These are phyloP conservation scores for Hirschioporus abietinus DNA, from an alignment of 768 basidiomycete genomes.

Conservation along the genomic window DNA sequence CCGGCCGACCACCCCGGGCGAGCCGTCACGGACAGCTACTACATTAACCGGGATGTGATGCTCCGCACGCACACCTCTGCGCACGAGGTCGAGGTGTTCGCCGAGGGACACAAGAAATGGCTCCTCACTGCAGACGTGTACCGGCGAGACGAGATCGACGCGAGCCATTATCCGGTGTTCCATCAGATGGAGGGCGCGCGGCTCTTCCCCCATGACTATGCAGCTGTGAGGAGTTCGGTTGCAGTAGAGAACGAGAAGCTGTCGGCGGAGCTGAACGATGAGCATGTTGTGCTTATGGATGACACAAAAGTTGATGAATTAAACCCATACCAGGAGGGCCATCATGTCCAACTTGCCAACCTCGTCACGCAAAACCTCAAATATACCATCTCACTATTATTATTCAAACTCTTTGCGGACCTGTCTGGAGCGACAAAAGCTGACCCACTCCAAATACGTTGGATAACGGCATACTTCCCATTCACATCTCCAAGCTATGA, in stretches of 20 bases:
- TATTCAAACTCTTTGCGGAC: conserved; percentile 76
- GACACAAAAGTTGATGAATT: conserved; percentile 62
- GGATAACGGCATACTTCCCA: conserved; percentile 98
- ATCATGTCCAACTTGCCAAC: conserved; percentile 68
- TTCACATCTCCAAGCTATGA: conserved; percentile 98
- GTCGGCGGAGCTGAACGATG: conserved; percentile 49
- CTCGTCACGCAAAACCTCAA: conserved; percentile 84
- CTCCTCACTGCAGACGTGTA: conserved; percentile 96
- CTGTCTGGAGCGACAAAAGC: conserved; percentile 41
- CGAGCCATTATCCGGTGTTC: conserved; percentile 94
- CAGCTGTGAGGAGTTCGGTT: conserved; percentile 33
- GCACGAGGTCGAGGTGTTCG: conserved; percentile 92
- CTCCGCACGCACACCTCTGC: conserved; percentile 98
- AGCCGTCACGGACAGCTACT: conserved; percentile 88
- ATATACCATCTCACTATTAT: conserved; percentile 79
- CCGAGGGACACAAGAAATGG: conserved; percentile 73
- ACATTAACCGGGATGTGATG: conserved; percentile 86
- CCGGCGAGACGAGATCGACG: conserved; percentile 95
- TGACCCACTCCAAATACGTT: conserved; percentile 81
- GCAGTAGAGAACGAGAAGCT: conserved; percentile 67
- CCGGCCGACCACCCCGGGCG: conserved; percentile 91
- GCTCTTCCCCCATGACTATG: conserved; percentile 60
- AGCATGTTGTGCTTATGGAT: conserved; percentile 86
- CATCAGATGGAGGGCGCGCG: conserved; percentile 97
- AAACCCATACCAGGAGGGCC: conserved; percentile 78